Percentiles rank a stretch among this genome's conserved stretches.
These are phyloP conservation scores for Xerocomus amazonicus DNA, from an alignment of 1,284 basidiomycete genomes.

Conservation along the genomic window DNA sequence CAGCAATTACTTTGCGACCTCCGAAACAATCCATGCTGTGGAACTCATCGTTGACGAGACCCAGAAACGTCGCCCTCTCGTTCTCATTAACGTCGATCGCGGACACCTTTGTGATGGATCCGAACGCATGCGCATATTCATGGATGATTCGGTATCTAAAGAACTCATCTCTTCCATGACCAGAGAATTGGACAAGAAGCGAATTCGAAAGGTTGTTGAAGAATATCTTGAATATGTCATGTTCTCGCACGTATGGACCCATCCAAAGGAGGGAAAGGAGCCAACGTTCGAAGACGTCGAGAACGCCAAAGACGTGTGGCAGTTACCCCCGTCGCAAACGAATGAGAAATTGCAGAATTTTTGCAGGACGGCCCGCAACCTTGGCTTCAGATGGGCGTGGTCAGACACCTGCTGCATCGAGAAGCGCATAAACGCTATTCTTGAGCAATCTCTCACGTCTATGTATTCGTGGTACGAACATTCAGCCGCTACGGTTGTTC, in stretches of 20 bases:
- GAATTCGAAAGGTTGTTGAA: neutral
- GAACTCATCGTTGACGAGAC: neutral
- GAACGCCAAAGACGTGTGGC: neutral
- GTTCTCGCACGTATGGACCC: constrained; percentile 5
- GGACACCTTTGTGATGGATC: neutral
- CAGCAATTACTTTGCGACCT: neutral
- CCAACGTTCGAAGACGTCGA: neutral
- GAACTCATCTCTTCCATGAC: constrained; percentile 2
- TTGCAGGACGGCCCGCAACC: constrained; percentile 3
- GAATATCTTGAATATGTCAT: constrained; percentile 2
- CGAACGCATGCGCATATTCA: constrained; percentile 1
- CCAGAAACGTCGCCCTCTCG: neutral
- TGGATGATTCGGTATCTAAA: neutral
- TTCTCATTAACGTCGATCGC: neutral
- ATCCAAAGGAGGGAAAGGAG: neutral
- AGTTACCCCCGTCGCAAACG: neutral
- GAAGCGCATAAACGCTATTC: neutral
- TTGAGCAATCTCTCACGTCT: constrained; percentile 4
- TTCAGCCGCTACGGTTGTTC: neutral
- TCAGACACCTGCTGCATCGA: constrained; percentile 7
- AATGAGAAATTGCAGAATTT: constrained; percentile 6
- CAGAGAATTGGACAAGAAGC: neutral
- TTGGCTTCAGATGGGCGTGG: constrained; percentile 6
- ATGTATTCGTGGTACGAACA: constrained; percentile 7
- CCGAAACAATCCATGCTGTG: neutral